Evolutionary conservation across 2,329 filamentous ascomycete species (phyloP).

Genomic region (Alternaria sp.): DNA sequence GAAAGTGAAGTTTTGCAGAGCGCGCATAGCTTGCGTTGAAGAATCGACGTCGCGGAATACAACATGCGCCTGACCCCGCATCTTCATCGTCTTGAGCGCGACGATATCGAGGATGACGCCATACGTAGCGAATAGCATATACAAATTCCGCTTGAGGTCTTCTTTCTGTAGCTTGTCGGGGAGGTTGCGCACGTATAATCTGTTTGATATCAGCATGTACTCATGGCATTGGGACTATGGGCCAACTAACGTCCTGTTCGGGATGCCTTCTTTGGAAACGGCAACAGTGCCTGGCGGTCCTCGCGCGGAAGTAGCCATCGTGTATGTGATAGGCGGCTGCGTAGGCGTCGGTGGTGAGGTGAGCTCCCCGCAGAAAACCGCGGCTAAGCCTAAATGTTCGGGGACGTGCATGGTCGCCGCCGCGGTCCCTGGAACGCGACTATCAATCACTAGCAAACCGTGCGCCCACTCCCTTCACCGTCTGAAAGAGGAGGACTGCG

Average conservation of each 20-base stretch:
- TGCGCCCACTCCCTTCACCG: background rate
- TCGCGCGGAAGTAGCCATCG: conserved; percentile 40
- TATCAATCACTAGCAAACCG: background rate
- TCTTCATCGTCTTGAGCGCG: conserved; percentile 85
- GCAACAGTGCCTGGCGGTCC: conserved; percentile 36
- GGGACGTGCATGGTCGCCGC: conserved; percentile 24
- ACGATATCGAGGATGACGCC: conserved; percentile 92
- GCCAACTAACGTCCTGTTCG: conserved; percentile 48
- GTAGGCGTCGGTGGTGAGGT: conserved; percentile 24
- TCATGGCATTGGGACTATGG: background rate
- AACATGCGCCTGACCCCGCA: conserved; percentile 95
- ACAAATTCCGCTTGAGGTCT: conserved; percentile 85
- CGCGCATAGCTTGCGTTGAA: conserved; percentile 92
- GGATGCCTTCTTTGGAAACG: conserved; percentile 30
- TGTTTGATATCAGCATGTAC: conserved; percentile 51
- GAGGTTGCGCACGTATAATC: conserved; percentile 88
- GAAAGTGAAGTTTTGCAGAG: conserved; percentile 84
- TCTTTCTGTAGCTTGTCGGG: conserved; percentile 89
- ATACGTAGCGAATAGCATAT: conserved; percentile 93
- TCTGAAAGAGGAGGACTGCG: conserved; percentile 13
- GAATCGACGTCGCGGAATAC: conserved; percentile 88
- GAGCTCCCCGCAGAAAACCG: conserved; percentile 42
- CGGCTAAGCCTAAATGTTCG: conserved; percentile 27
- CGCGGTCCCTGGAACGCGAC: conserved; percentile 6
- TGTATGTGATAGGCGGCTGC: conserved; percentile 16